Base-by-base conservation (phyloP, 2,329 filamentous ascomycete genomes). In the Lomentospora prolificans region DNA sequence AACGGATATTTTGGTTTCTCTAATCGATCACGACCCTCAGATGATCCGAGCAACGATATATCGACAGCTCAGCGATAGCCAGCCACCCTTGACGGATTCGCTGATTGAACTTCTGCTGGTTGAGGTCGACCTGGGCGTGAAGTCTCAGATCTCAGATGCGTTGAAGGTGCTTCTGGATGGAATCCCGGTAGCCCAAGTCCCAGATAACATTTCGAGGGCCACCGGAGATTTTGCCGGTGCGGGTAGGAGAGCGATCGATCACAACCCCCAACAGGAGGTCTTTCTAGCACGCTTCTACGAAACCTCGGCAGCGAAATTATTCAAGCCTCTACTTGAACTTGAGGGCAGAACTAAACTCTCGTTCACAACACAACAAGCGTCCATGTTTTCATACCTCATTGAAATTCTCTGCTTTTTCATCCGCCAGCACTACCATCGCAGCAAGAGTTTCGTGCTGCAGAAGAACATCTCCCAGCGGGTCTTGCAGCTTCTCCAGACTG, bases 361-460 rank as follows among this genome's bases (percentile, higher is more conserved):
- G 59, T 85, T 97, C 61, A 80, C 81, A 24, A 86, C 90, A 55
- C 85, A 94, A 63, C 86, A 96, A 68, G 89, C 94, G 25, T 89
- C 89, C n/a, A 79, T 97, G 60, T 95, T 91, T 69, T 86, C 85
- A 19, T 94, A 96, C 67, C 76, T 99, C 53, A 87, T 96, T 55
- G 94, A 99, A 66, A 89, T 96, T 27, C 78, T 97, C 53, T 91
- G 88, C 67, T 97, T 95, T 73, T 96, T 96, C 68, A 85, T 96
- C 60, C 85, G 91, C 41, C 89, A 95, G 65, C 92, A 97, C 70
- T 81, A 87, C 41, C 85, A 89, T 64, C 84, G 90, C 62, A 91
- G 87, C 73, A 94, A 95, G 69, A 88, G 85, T 64, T 96, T 96
- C 65, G 86, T 97, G 25, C 76, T 95, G 59, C 82, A 82, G 9